Evolutionary conservation across 805 yeast species (phyloP).

Genomic region (Huiozyma naganishii): DNA sequence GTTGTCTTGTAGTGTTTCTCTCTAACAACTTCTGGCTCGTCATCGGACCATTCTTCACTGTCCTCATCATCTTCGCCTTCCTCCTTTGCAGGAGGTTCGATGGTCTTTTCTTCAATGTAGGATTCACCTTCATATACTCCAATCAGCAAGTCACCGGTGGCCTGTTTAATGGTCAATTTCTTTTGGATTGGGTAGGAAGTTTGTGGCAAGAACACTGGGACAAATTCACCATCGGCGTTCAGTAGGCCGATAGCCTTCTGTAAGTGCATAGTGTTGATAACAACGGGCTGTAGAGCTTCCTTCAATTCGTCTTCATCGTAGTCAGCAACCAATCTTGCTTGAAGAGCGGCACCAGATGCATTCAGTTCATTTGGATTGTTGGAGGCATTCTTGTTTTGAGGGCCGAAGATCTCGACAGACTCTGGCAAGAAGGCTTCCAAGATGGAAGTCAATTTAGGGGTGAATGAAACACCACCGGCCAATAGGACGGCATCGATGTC

Average conservation of each 20-base stretch:
- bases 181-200: constrained; percentile 88
- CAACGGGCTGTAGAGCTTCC: constrained; percentile 69
- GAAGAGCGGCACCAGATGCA: constrained; percentile 93
- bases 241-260: constrained; percentile 76
- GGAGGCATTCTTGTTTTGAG: constrained; percentile 67
- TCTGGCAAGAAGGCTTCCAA: constrained; percentile 73
- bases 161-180: constrained; percentile 51
- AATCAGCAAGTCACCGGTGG: constrained; percentile 50
- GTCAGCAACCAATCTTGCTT: constrained; percentile 74
- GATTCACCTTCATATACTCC: constrained; percentile 80
- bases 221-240: constrained; percentile 60
- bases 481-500: constrained; percentile 86
- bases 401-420: constrained; percentile 54
- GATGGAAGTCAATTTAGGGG: constrained; percentile 80
- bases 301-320: constrained; percentile 75
- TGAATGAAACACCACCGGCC: constrained; percentile 87
- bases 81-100: constrained; percentile 49
- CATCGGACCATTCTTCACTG: constrained; percentile 44
- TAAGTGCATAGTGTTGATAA: constrained; percentile 81
- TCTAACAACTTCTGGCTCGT: constrained; percentile 81
- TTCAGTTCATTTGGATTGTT: constrained; percentile 80
- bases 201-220: constrained; percentile 65
- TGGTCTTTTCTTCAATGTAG: constrained; percentile 67
- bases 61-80: constrained; percentile 42
- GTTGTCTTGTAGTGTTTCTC: constrained; percentile 68